These are phyloP conservation scores for Artomyces pyxidatus DNA, from an alignment of 768 basidiomycete genomes.

Conservation along the genomic window DNA sequence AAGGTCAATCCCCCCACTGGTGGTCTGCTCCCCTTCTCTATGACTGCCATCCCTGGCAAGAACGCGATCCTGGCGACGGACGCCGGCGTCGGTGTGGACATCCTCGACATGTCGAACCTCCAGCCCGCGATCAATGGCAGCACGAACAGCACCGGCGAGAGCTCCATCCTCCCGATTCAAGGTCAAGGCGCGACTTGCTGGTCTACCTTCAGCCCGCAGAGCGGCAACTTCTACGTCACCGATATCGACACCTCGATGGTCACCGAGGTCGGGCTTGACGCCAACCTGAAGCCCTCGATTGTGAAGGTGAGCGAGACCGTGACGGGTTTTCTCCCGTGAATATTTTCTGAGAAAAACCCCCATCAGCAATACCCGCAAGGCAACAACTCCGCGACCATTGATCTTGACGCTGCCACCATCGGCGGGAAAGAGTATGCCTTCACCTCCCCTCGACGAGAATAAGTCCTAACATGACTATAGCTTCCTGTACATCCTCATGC, in stretches of 20 bases:
- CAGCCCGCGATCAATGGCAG: slow-evolving; percentile 20
- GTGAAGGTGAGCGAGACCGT: slow-evolving; percentile 29
- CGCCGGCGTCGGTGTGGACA: slow-evolving; percentile 22
- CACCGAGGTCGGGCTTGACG: slow-evolving; percentile 40
- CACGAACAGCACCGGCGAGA: slow-evolving; percentile 15
- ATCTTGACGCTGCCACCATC: slow-evolving; percentile 23
- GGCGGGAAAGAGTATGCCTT: slow-evolving; percentile 23
- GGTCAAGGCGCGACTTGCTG: slow-evolving; percentile 26
- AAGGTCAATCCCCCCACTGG: slow-evolving; percentile 29
- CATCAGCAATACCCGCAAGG: slow-evolving; percentile 17
- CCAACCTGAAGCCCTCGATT: slow-evolving; percentile 35
- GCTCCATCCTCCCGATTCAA: slow-evolving; percentile 17
- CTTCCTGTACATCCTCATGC: slow-evolving; percentile 33
- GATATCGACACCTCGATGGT: slow-evolving; percentile 22
- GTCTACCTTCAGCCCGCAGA: slow-evolving; percentile 22
- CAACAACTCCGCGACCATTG: slow-evolving; percentile 19
- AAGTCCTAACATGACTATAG: slow-evolving; percentile 18
- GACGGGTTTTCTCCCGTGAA: no score
- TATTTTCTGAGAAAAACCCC: no score
- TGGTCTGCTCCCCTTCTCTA: slow-evolving; percentile 42
- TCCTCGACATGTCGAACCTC: slow-evolving; percentile 21
- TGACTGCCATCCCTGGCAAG: slow-evolving; percentile 26
- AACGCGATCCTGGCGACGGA: slow-evolving; percentile 24
- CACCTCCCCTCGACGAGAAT: neutral
- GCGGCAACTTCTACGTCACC: slow-evolving; percentile 25